A percentile compares a stretch with the other conserved stretches of the same genome.
Conservation (phyloP, 257 asterid species). For the Jacaranda copaia region DNA sequence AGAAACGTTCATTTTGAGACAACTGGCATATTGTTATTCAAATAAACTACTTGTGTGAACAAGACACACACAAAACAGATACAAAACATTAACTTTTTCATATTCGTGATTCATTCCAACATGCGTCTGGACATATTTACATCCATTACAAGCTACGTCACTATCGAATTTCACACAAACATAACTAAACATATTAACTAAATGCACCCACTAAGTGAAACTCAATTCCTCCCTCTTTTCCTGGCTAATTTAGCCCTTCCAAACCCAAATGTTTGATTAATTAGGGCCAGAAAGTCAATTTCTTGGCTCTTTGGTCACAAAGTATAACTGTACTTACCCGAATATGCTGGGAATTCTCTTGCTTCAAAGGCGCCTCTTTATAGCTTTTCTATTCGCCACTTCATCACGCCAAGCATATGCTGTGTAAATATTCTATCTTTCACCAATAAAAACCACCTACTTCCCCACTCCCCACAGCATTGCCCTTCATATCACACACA, state of each 20-base stretch:
- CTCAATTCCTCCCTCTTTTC: not conserved
- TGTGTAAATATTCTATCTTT: conserved; percentile 67
- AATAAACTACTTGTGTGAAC: not conserved
- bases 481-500: conserved; percentile 8
- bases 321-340: conserved; percentile 41
- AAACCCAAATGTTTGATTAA: not conserved
- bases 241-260: not conserved
- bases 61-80: not conserved
- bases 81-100: not conserved
- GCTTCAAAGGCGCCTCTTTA: conserved; percentile 41
- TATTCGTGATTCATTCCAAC: not conserved
- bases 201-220: not conserved
- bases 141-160: not conserved
- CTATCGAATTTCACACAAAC: not conserved
- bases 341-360: conserved; percentile 77
- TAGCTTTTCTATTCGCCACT: conserved; percentile 47
- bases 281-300: conserved; percentile 5
- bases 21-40: not conserved
- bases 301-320: conserved; percentile 22
- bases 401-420: conserved; percentile 95
- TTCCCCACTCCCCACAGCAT: conserved; percentile 18
- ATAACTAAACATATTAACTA: not conserved
- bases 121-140: not conserved
- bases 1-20: not conserved
- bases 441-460: conserved; percentile 35